Percentiles rank a stretch among this genome's conserved stretches.
phyloP scores from a whole-genome alignment of 202 grass and related monocot genomes.

The Bolboschoenoplectus hybrid region DNA sequence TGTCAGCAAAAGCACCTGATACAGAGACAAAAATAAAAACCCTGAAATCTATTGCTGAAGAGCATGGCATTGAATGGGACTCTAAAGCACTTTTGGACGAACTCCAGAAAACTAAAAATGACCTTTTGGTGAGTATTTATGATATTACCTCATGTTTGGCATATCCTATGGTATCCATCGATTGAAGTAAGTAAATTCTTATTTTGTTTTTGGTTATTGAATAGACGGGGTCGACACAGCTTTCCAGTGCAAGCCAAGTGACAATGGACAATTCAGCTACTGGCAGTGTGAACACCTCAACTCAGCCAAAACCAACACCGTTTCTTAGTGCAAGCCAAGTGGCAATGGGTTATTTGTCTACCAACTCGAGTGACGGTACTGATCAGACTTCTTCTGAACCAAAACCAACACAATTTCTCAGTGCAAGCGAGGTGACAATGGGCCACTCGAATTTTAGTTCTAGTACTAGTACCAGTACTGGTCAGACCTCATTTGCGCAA shows the following conservation, averaged over 20 bases:
- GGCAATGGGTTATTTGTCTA: constrained; percentile 17
- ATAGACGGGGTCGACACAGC: constrained; percentile 33
- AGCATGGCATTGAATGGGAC: constrained; percentile 88
- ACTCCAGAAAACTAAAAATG: constrained; percentile 66
- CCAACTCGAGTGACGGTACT: background rate
- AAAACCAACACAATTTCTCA: constrained; percentile 25
- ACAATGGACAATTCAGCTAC: background rate
- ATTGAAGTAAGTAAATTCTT: background rate
- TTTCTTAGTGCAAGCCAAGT: constrained; percentile 44
- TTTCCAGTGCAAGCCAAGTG: constrained; percentile 37
- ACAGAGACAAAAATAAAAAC: constrained; percentile 76
- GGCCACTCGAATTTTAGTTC: background rate
- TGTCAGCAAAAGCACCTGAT: constrained; percentile 90
- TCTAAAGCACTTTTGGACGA: constrained; percentile 81
- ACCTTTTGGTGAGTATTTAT: constrained; percentile 50
- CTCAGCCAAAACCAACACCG: constrained; percentile 18
- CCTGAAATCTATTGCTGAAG: constrained; percentile 80
- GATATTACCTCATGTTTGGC: constrained; percentile 11
- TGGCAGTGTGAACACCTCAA: background rate
- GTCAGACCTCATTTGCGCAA: background rate
- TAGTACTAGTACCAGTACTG: constrained; percentile 19
- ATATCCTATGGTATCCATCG: background rate
- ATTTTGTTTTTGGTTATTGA: constrained; percentile 16
- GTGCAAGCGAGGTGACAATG: constrained; percentile 6
- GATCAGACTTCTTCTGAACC: background rate